Evolutionary conservation across 2,329 filamentous ascomycete species (phyloP).

Genomic region (Colletotrichum coccodes): DNA sequence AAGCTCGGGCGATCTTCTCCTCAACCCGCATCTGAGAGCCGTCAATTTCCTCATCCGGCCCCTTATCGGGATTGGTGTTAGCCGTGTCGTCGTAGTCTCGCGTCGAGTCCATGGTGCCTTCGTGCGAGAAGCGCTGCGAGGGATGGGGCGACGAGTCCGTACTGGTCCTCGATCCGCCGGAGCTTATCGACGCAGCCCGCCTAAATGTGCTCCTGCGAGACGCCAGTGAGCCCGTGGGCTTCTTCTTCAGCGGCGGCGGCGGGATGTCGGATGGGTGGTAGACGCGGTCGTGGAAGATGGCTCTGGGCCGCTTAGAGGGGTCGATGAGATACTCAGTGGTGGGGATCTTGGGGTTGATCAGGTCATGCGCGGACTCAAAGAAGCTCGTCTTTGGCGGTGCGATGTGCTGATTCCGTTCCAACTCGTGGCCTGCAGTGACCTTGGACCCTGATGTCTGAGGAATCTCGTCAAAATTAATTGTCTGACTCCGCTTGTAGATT

Average conservation of each 20-base stretch:
- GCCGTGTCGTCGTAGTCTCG: slow-evolving; percentile 64
- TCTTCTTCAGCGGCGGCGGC: slow-evolving; percentile 74
- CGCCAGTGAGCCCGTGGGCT: slow-evolving; percentile 47
- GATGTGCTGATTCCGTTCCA: slow-evolving; percentile 59
- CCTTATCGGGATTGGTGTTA: slow-evolving; percentile 57
- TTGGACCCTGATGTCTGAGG: slow-evolving; percentile 45
- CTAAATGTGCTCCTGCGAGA: slow-evolving; percentile 44
- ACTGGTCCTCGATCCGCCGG: slow-evolving; percentile 33
- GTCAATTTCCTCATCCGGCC: slow-evolving; percentile 55
- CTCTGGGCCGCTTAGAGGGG: slow-evolving; percentile 81
- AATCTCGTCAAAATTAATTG: slow-evolving; percentile 61
- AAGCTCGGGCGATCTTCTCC: slow-evolving; percentile 96
- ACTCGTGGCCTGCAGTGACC: slow-evolving; percentile 62
- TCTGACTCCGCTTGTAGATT: slow-evolving; percentile 84
- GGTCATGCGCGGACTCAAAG: slow-evolving; percentile 92
- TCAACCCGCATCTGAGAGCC: slow-evolving; percentile 86
- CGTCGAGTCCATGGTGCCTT: slow-evolving; percentile 54
- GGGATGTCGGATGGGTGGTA: slow-evolving; percentile 96
- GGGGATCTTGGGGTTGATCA: slow-evolving; percentile 90
- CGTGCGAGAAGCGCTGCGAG: slow-evolving; percentile 46
- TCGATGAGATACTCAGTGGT: slow-evolving; percentile 84
- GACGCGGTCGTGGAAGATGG: slow-evolving; percentile 96
- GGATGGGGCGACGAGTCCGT: slow-evolving; percentile 34
- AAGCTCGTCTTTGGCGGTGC: slow-evolving; percentile 91
- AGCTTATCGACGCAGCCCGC: slow-evolving; percentile 31